These are phyloP conservation scores for Gloeopeniophorella convolvens DNA, from an alignment of 768 basidiomycete species.

Conservation along the genomic window DNA sequence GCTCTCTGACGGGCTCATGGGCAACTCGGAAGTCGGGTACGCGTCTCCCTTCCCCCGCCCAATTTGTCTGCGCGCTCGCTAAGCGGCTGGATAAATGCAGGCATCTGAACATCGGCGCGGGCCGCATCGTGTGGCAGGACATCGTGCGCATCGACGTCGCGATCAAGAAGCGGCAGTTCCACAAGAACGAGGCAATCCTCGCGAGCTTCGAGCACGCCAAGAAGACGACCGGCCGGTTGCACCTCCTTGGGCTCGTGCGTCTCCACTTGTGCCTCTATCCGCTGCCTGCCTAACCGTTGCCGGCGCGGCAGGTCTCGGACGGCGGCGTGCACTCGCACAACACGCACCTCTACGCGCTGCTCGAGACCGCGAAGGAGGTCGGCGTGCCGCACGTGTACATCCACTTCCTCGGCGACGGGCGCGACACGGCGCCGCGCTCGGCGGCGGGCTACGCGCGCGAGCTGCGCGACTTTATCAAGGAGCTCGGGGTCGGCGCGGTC, in stretches of 20 bases:
- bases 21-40: conserved; percentile 95
- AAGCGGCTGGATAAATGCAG: conserved; percentile 33
- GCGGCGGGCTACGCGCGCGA: conserved; percentile 72
- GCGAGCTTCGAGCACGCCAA: conserved; percentile 73
- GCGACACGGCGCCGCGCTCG: conserved; percentile 88
- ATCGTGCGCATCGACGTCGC: conserved; percentile 92
- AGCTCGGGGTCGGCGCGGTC: conserved; percentile 73
- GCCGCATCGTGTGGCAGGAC: conserved; percentile 95
- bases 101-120: conserved; percentile 92
- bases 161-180: conserved; percentile 84
- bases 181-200: conserved; percentile 69
- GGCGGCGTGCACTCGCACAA: conserved; percentile 98
- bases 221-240: conserved; percentile 74
- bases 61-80: background rate
- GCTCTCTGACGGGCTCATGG: conserved; percentile 91
- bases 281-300: conserved; percentile 8
- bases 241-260: conserved; percentile 78
- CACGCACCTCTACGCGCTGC: conserved; percentile 79
- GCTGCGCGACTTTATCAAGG: conserved; percentile 67
- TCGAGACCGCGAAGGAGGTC: conserved; percentile 83
- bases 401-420: conserved; percentile 93
- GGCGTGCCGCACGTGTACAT: conserved; percentile 82
- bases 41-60: conserved; percentile 28
- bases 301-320: conserved; percentile 66
- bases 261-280: background rate